phyloP scores from a whole-genome alignment of 176 grass and related monocot genomes.

The Raddia guianensis region DNA sequence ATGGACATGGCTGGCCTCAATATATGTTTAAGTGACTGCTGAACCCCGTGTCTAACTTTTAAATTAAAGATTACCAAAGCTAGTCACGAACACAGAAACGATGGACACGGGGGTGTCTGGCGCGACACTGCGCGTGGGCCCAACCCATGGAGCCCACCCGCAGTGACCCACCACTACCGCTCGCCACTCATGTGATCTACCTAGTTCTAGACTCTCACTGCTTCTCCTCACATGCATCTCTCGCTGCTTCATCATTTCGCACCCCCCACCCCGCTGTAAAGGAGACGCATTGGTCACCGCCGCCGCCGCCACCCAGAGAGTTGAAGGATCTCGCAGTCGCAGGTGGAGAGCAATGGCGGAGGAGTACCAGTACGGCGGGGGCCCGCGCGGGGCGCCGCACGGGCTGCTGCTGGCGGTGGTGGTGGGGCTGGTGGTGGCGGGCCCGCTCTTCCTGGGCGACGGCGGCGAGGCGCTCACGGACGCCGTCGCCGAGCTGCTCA shows the following conservation, averaged over 20 bases:
- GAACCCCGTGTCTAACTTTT: neutral
- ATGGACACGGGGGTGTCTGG: neutral
- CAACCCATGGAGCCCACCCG: neutral
- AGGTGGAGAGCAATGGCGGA: conserved; percentile 34
- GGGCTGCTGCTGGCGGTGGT: conserved; percentile 70
- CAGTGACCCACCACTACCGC: conserved; percentile 1
- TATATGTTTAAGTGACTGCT: too few relatives aligned
- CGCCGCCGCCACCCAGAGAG: neutral
- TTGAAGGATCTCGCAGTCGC: neutral
- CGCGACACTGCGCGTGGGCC: neutral
- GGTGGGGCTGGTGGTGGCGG: conserved; percentile 58
- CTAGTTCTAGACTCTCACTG: neutral
- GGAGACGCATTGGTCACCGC: neutral
- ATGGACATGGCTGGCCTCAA: too few relatives aligned
- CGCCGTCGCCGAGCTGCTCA: conserved; percentile 56
- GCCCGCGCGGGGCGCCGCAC: conserved; percentile 55
- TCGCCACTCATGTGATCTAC: conserved; percentile 36
- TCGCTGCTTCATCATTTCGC: conserved; percentile 11
- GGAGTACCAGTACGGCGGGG: conserved; percentile 51
- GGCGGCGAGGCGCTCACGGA: conserved; percentile 59
- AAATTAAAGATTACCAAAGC: neutral
- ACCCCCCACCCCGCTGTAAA: neutral
- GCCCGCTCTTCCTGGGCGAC: conserved; percentile 64
- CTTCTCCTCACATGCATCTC: neutral
- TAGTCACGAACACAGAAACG: too few relatives aligned